A percentile compares a stretch with the other conserved stretches of the same genome.
These are phyloP conservation scores for Drosera capensis DNA, from an alignment of 148 eudicot species.

Conservation along the genomic window DNA sequence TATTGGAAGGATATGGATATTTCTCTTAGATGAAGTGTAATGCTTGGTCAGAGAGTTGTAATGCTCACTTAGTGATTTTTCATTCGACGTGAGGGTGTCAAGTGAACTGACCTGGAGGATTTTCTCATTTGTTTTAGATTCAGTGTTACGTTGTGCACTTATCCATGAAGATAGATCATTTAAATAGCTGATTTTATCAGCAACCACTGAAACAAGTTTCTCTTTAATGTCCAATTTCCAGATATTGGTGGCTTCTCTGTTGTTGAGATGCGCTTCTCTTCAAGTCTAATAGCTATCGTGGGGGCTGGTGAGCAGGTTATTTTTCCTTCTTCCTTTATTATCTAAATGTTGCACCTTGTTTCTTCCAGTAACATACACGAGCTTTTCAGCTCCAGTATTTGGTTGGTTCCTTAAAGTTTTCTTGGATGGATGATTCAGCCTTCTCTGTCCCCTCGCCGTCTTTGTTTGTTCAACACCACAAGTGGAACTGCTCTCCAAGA, in stretches of 20 bases:
- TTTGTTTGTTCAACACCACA: slow-evolving; percentile 65
- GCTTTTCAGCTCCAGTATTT: not conserved
- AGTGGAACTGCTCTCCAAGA: slow-evolving; percentile 61
- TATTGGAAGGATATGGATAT: no score
- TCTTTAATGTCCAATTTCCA: slow-evolving; percentile 13
- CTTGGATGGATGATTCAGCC: slow-evolving; percentile 38
- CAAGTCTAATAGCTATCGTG: slow-evolving; percentile 84
- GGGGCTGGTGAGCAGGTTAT: slow-evolving; percentile 98
- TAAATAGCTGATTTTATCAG: not conserved
- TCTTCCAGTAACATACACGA: not conserved
- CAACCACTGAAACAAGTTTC: no score
- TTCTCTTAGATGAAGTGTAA: no score
- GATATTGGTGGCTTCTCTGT: slow-evolving; percentile 78
- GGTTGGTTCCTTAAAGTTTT: not conserved
- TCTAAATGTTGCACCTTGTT: not conserved
- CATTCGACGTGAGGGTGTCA: no score
- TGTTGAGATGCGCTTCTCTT: slow-evolving; percentile 81
- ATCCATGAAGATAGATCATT: not conserved
- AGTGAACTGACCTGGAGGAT: no score
- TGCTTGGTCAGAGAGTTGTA: no score
- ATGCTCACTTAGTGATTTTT: no score
- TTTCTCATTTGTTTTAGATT: no score
- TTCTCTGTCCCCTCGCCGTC: slow-evolving; percentile 80
- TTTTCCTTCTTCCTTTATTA: not conserved
- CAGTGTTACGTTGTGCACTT: not conserved